Evolutionary conservation across 1,139 yeast genomes (phyloP).

Genomic region (Taiozyma onychis): DNA sequence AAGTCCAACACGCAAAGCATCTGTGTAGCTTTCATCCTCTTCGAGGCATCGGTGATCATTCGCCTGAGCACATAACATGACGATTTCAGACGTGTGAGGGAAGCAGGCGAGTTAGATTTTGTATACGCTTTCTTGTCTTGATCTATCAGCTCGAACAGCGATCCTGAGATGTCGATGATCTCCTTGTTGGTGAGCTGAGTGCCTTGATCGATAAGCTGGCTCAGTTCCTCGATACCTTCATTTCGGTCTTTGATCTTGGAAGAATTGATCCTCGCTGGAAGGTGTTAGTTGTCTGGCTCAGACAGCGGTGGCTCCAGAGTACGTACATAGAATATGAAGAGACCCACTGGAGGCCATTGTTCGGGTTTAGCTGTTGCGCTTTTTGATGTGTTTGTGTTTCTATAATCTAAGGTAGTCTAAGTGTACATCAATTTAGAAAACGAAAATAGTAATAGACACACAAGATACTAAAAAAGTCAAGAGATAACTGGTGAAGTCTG

Average conservation of each 20-base stretch:
- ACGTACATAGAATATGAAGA: background rate
- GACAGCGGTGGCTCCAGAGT: background rate
- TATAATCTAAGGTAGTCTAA: background rate
- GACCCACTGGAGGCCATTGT: background rate
- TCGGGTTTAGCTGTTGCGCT: background rate
- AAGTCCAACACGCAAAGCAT: conserved; percentile 20
- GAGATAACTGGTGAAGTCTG: background rate
- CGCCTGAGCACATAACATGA: conserved; percentile 36
- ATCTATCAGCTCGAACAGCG: conserved; percentile 37
- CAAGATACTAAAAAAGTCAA: background rate
- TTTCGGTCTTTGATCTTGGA: conserved; percentile 47
- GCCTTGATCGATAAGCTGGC: conserved; percentile 20
- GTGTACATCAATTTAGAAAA: background rate
- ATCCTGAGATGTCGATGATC: conserved; percentile 28
- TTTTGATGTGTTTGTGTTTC: background rate
- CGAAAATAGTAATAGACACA: background rate
- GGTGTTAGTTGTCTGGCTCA: conserved; percentile 3
- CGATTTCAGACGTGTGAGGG: conserved; percentile 36
- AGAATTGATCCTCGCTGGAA: conserved; percentile 33
- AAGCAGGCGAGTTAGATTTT: conserved; percentile 27
- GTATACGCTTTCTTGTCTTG: conserved; percentile 35
- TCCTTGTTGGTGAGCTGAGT: conserved; percentile 22
- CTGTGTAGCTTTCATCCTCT: conserved; percentile 27
- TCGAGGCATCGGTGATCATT: conserved; percentile 27
- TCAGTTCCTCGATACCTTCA: conserved; percentile 42